Base-by-base conservation (phyloP, 306 rosid genomes). In the Biancaea sappan region DNA sequence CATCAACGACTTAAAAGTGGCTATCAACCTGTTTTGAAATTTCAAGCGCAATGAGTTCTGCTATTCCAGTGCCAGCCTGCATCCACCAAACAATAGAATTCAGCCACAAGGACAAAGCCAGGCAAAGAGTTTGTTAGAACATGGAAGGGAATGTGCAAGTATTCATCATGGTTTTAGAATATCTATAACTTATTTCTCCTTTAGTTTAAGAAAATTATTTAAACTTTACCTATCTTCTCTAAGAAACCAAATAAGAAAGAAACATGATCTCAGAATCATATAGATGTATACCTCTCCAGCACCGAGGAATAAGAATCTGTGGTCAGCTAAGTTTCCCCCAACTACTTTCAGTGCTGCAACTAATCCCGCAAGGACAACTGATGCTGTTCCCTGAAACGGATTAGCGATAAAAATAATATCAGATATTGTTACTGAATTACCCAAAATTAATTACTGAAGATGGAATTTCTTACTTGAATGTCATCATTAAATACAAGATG, bases 11-110 rank as follows among this genome's bases (percentile, higher is more conserved):
- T 24, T 7, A 46, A 48, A n/a, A 63, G 8, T 41, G 25, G 82
- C 52, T 37, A 61, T 28, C 53, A 62, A 95, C 98, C 97, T 85
- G 84, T 80, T 92, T 95, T n/a, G 99, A 91, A 29, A 82, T 79
- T 84, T 95, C 96, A 37, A 95, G 98, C 66, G 99, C 99, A 71
- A 94, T 92, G 73, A 95, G 96, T 78, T 86, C 96, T 25, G 99
- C 99, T 74, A 95, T 95, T 79, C 99, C 98, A 25, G 98, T 95
- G 72, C 99, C 99, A n/a, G 98, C 99, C 99, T 95, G 91, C 70
- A 73, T 73, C 73, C 82, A 84, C n/a, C 72, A 82, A 68, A 77
- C 63, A 79, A 88, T 16, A 22, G 19, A 67, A 79, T 71, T 76
- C 62, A 79, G 70, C 75, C 73, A 59, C 63, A 74, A 69, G 54